Conservation (phyloP, 1,284 basidiomycete species). For the Phaffia rhodozyma region DNA sequence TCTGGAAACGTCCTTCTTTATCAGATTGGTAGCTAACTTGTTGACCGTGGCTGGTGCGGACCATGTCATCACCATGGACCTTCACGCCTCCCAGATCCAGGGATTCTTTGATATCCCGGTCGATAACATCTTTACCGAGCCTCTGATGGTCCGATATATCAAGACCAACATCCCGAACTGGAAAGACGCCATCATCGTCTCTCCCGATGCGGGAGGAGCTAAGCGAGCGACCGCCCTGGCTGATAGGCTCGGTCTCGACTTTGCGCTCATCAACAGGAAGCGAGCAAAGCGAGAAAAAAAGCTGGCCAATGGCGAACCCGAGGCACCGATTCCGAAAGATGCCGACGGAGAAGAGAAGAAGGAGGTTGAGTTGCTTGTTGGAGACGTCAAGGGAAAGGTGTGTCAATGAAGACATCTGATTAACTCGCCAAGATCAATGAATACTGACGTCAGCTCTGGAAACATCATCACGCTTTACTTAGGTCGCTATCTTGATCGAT, state of each 20-base stretch:
- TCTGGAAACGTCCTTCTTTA: background rate
- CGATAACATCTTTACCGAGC: slow-evolving; percentile 87
- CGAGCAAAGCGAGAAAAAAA: slow-evolving; percentile 42
- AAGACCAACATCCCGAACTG: slow-evolving; percentile 76
- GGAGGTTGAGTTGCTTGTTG: slow-evolving; percentile 87
- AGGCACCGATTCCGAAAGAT: background rate
- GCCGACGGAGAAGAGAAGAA: slow-evolving; percentile 34
- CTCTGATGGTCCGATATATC: slow-evolving; percentile 78
- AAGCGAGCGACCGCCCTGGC: slow-evolving; percentile 92
- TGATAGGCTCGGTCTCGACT: slow-evolving; percentile 90
- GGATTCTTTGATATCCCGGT: slow-evolving; percentile 99
- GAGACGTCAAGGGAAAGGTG: slow-evolving; percentile 88
- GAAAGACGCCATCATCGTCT: slow-evolving; percentile 76
- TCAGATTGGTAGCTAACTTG: slow-evolving; percentile 78
- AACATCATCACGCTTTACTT: background rate
- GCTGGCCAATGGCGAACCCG: background rate
- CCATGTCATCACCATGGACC: slow-evolving; percentile 97
- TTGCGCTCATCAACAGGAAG: slow-evolving; percentile 92
- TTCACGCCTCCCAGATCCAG: slow-evolving; percentile 97
- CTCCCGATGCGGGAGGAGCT: slow-evolving; percentile 93
- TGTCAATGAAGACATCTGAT: slow-evolving; percentile 12
- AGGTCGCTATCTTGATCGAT: slow-evolving; percentile 88
- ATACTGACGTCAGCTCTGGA: background rate
- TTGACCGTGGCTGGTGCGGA: slow-evolving; percentile 91
- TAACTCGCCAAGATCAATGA: background rate